Conservation (phyloP, 2,329 filamentous ascomycete species). For the Macroventuria anomochaeta region DNA sequence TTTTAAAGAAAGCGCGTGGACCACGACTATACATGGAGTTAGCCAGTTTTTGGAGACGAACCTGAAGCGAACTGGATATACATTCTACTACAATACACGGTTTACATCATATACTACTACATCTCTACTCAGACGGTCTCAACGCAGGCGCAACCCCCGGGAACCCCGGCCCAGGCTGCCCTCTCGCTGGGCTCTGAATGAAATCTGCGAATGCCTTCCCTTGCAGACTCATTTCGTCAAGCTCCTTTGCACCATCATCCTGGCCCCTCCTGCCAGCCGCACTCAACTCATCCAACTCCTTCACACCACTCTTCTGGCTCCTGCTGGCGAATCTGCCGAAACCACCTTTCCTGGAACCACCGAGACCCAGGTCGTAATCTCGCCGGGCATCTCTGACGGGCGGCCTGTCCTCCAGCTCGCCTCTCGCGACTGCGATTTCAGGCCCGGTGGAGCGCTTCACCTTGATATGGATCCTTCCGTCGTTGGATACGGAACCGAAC, state of each 20-base stretch:
- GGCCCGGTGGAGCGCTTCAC: constrained; percentile 27
- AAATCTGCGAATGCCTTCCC: no score
- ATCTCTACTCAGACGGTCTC: constrained; percentile 8
- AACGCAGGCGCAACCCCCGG: constrained; percentile 14
- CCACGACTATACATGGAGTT: no score
- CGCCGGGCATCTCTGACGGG: constrained; percentile 17
- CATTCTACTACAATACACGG: neutral
- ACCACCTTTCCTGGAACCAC: no score
- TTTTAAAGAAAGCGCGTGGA: no score
- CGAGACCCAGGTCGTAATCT: no score
- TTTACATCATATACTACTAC: neutral
- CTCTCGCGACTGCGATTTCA: constrained; percentile 33
- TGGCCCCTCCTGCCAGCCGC: no score
- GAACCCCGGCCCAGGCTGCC: neutral
- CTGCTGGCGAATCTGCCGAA: no score
- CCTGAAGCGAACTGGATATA: neutral
- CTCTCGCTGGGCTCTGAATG: constrained; percentile 8
- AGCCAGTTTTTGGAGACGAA: no score
- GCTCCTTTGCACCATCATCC: no score
- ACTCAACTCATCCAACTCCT: no score
- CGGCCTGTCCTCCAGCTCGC: constrained; percentile 36
- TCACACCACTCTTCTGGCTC: no score
- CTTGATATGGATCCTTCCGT: constrained; percentile 42
- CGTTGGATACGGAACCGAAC: constrained; percentile 45
- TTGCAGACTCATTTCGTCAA: no score